A percentile compares a stretch with the other conserved stretches of the same genome.
Conservation (phyloP, 192 early-diverging fungal genomes). For the Rhizoclosmatium globosum region DNA sequence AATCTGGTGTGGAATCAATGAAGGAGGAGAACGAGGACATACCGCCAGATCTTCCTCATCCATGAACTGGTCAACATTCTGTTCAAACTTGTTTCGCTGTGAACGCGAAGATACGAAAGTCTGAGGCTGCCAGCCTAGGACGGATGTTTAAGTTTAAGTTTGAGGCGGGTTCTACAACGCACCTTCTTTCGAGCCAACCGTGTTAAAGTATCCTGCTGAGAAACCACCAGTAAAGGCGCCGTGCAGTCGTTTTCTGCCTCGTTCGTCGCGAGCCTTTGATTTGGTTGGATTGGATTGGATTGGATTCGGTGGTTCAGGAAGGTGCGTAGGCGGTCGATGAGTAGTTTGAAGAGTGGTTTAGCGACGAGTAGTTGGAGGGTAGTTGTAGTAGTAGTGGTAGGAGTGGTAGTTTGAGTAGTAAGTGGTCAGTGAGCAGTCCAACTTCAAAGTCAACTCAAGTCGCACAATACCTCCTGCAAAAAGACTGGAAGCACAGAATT, state of each 20-base stretch:
- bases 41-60: conserved; percentile 93
- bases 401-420: no score
- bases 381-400: no score
- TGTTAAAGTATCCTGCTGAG: conserved; percentile 93
- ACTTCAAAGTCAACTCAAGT: background rate
- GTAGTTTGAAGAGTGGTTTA: no score
- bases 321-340: no score
- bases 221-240: conserved; percentile 96
- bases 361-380: no score
- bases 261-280: conserved; percentile 52
- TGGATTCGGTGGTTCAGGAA: no score
- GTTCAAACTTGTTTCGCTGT: conserved; percentile 57
- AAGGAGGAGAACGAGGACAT: conserved; percentile 15
- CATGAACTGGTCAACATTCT: conserved; percentile 90
- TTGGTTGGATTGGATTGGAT: no score
- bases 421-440: no score
- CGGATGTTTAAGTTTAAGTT: background rate
- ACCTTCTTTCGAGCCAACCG: conserved; percentile 96
- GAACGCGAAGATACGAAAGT: conserved; percentile 81
- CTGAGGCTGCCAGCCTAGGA: conserved; percentile 77
- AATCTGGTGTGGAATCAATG: background rate
- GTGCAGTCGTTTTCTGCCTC: conserved; percentile 83
- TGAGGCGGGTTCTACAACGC: background rate
- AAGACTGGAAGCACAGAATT: conserved; percentile 59
- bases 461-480: conserved; percentile 53